phyloP scores from a whole-genome alignment of 2,329 filamentous ascomycete species.

The Pestalotiopsis sp. region DNA sequence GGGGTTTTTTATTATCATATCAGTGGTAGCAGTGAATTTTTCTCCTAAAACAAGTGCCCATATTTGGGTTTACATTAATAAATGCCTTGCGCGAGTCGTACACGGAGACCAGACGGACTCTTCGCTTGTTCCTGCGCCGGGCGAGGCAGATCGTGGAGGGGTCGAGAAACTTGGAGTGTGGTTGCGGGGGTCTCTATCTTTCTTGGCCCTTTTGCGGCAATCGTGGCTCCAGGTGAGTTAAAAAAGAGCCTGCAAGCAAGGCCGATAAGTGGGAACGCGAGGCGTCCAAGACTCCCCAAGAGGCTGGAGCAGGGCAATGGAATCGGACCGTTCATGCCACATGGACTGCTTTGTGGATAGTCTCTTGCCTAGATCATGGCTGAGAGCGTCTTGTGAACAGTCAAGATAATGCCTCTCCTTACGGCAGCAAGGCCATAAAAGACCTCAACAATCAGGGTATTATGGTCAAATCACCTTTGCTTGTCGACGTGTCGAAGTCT shows the following conservation, averaged over 20 bases:
- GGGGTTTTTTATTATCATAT: neutral
- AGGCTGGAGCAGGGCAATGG: neutral
- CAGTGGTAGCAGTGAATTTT: neutral
- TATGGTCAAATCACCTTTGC: neutral
- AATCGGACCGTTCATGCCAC: neutral
- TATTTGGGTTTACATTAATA: slow-evolving; percentile 9
- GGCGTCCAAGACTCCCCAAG: neutral
- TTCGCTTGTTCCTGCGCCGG: neutral
- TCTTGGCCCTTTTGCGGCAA: neutral
- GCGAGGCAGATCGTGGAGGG: neutral
- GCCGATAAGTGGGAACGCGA: neutral
- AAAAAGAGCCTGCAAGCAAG: neutral
- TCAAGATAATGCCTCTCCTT: neutral
- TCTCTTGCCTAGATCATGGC: neutral
- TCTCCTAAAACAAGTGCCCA: neutral
- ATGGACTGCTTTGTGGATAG: neutral
- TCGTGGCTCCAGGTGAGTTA: neutral
- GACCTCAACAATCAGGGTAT: neutral
- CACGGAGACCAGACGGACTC: neutral
- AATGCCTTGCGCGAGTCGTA: slow-evolving; percentile 5
- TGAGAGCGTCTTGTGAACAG: neutral
- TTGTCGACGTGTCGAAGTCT: neutral
- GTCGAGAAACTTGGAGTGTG: neutral
- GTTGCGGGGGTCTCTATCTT: neutral
- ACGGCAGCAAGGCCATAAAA: neutral